Base-by-base conservation (phyloP, 208 protist genomes). In the Leishmania turanica region DNA sequence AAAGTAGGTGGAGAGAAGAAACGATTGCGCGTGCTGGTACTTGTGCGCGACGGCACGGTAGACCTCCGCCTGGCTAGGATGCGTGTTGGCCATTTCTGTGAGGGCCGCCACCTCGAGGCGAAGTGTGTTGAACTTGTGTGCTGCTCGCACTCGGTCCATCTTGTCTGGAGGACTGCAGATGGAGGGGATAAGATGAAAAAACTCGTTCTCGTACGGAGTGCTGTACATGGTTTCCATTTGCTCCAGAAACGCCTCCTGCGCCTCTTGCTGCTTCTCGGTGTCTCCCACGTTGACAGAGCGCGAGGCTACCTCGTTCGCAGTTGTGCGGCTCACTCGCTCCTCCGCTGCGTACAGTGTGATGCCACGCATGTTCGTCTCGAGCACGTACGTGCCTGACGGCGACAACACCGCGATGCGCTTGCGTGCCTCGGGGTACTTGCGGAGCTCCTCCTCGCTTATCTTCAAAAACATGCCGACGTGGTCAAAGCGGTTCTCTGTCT, bases 381-480 rank as follows among this genome's bases (percentile, higher is more conserved):
- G 27, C 7, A 96, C 87, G 79, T 97, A 97, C 17, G 94, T 97
- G 71, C 84, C 87, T 64, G 89, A 92, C 1, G 91, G 92, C 2
- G 94, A 97, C 5, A 64, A 0, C 27, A 88, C 78, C 15, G 84
- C 79, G 64, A 90, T 77, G 70, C 84, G 84, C 78, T 85, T 75
- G 24, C 68, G 62, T 17, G 87, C 82, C 51, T 89, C 79, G 19
- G 79, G 79, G 62, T 89, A 86, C 49, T 85, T 68, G 51, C 69
- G 51, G 11, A 94, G 51, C n/a, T 94, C 86, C 37, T 90, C 77
- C 21, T 85, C 73, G 3, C 6, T 71, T 1, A 95, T 83, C 73
- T 95, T 94, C 53, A 97, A 68, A 3, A 97, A 62, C 88, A 97
- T 92, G 6, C 89, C 94, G 7, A 95, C 92, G 66, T 97, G 94